phyloP scores from a whole-genome alignment of 305 asterid species.

The Euphrasia arctica region DNA sequence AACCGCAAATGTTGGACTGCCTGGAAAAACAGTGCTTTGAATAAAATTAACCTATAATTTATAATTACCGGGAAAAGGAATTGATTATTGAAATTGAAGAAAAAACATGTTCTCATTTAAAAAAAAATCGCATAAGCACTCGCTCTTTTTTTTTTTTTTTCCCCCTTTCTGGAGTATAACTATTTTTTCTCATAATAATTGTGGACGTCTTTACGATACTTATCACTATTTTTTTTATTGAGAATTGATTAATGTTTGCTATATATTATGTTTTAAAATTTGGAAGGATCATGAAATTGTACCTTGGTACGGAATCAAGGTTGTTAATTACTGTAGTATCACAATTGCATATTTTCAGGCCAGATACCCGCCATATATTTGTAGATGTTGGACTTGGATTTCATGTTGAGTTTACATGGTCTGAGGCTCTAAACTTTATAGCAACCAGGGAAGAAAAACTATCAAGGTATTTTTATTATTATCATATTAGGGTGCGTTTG shows the following conservation, averaged over 20 bases:
- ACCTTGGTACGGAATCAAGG: not conserved
- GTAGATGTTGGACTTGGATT: conserved; percentile 93
- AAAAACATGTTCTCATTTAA: no score
- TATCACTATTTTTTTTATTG: not conserved
- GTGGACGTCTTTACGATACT: not conserved
- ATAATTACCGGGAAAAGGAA: no score
- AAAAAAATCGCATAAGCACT: no score
- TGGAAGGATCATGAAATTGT: not conserved
- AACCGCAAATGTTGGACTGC: no score
- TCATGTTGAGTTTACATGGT: conserved; percentile 88
- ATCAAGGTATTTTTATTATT: conserved; percentile 39
- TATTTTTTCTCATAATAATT: not conserved
- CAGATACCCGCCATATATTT: conserved; percentile 70
- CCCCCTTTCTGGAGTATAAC: no score
- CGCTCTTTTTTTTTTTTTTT: no score
- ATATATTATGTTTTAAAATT: not conserved
- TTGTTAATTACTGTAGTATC: conserved; percentile 2
- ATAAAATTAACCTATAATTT: no score
- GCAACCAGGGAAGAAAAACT: conserved; percentile 53
- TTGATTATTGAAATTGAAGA: no score
- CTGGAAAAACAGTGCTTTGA: no score
- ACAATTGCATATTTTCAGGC: conserved; percentile 42
- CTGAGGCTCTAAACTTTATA: conserved; percentile 72
- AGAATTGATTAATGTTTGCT: conserved; percentile 11
- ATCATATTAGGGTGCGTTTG: not conserved